Percentiles rank a stretch among this genome's conserved stretches.
Evolutionary conservation across 768 basidiomycete species (phyloP).

Genomic region (Xanthoconium stramineum): DNA sequence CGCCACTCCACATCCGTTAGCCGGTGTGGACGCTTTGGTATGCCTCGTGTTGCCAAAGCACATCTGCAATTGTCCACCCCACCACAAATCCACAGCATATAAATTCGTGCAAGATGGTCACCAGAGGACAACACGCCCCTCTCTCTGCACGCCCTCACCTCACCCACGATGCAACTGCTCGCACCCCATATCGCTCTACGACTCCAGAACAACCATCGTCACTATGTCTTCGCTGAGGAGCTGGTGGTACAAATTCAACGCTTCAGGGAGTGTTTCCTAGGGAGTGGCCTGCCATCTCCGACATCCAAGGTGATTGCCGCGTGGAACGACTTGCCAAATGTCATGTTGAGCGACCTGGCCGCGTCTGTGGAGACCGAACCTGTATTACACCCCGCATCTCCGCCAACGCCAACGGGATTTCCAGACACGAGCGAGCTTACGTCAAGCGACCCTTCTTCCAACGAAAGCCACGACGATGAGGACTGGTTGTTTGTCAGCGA

Average conservation of each 20-base stretch:
- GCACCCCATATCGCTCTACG: conserved; percentile 5
- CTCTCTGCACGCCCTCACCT: not conserved
- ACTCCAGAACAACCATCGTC: conserved; percentile 11
- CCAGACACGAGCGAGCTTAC: not conserved
- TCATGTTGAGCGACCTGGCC: conserved; percentile 9
- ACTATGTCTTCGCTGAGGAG: conserved; percentile 12
- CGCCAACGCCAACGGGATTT: conserved; percentile 16
- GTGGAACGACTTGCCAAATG: conserved; percentile 29
- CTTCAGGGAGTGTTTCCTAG: conserved; percentile 19
- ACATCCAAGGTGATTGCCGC: conserved; percentile 12
- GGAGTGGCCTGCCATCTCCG: conserved; percentile 16
- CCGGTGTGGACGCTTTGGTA: conserved; percentile 10
- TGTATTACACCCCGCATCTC: conserved; percentile 13
- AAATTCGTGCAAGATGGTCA: conserved; percentile 10
- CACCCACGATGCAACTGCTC: conserved; percentile 7
- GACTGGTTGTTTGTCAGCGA: conserved; percentile 1
- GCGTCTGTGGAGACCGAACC: conserved; percentile 2
- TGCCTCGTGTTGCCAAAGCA: conserved; percentile 30
- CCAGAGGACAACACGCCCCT: not conserved
- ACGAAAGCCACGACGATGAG: not conserved
- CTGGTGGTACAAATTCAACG: conserved; percentile 11
- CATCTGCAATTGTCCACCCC: conserved; percentile 26
- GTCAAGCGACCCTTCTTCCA: not conserved
- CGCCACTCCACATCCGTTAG: conserved; percentile 10
- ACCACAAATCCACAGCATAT: conserved; percentile 9